Evolutionary conservation across 1,139 yeast genomes (phyloP).

Genomic region (Nakaseomyces uthaithaninus): DNA sequence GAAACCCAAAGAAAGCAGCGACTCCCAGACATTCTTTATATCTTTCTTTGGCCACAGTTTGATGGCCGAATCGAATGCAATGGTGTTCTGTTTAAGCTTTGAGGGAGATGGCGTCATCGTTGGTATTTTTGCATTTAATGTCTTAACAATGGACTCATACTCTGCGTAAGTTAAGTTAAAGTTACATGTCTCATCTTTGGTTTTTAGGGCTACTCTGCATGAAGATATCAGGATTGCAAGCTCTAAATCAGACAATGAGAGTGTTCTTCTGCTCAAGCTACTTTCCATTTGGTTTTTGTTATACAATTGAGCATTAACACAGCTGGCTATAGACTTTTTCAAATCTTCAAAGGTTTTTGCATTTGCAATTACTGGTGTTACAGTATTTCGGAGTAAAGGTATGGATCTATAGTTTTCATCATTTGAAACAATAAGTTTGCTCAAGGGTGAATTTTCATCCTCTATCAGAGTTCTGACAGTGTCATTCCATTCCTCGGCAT

Average conservation of each 20-base stretch:
- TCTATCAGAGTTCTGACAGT: constrained; percentile 28
- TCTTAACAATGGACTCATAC: constrained; percentile 49
- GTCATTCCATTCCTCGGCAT: constrained; percentile 43
- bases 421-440: constrained; percentile 37
- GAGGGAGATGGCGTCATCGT: constrained; percentile 34
- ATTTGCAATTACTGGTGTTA: constrained; percentile 38
- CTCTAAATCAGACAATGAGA: constrained; percentile 60
- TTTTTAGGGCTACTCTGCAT: constrained; percentile 59
- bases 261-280: constrained; percentile 24
- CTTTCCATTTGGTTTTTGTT: constrained; percentile 24
- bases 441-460: no score
- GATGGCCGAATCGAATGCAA: constrained; percentile 36
- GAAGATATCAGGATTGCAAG: constrained; percentile 61
- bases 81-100: constrained; percentile 19
- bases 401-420: constrained; percentile 56
- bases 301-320: constrained; percentile 19
- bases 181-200: constrained; percentile 48
- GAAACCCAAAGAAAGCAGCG: constrained; percentile 24
- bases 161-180: constrained; percentile 75
- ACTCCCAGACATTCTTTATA: constrained; percentile 50
- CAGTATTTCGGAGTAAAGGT: constrained; percentile 46
- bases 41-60: constrained; percentile 44
- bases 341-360: constrained; percentile 16
- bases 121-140: constrained; percentile 40
- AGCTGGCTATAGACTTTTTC: constrained; percentile 14